These are phyloP conservation scores for Cutaneotrichosporon sp. DNA, from an alignment of 1,284 basidiomycete genomes.

Conservation along the genomic window DNA sequence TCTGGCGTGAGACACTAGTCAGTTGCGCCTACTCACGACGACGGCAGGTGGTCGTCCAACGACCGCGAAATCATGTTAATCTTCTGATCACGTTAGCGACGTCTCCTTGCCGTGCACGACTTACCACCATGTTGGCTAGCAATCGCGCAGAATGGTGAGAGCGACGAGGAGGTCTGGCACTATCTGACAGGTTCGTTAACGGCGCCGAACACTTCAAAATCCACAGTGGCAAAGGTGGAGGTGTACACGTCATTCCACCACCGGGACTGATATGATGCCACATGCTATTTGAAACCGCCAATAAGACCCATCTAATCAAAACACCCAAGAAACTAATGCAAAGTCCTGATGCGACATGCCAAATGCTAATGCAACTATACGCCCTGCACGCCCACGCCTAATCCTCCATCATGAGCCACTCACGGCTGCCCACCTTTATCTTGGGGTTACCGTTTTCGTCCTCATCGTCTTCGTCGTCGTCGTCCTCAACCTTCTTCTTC, in stretches of 20 bases:
- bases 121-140: constrained; percentile 13
- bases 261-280: too few species aligned
- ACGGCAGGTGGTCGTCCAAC: constrained; percentile 48
- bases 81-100: constrained; percentile 37
- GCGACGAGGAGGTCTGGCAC: too few species aligned
- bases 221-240: too few species aligned
- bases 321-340: too few species aligned
- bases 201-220: too few species aligned
- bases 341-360: too few species aligned
- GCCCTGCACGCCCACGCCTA: too few species aligned
- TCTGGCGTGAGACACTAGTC: constrained; percentile 5
- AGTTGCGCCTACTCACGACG: constrained; percentile 28
- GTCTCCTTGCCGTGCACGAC: background rate
- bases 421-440: constrained; percentile 29
- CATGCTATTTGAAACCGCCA: too few species aligned
- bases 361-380: too few species aligned
- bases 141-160: background rate
- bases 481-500: constrained; percentile 41
- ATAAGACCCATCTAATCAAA: too few species aligned
- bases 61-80: constrained; percentile 50
- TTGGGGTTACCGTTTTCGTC: constrained; percentile 22
- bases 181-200: too few species aligned
- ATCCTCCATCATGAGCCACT: constrained; percentile 46
- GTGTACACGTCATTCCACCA: too few species aligned
- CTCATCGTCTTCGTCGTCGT: constrained; percentile 37